Conservation (phyloP, 2,329 filamentous ascomycete species). For the Paecilomyces dactylethromorphus region DNA sequence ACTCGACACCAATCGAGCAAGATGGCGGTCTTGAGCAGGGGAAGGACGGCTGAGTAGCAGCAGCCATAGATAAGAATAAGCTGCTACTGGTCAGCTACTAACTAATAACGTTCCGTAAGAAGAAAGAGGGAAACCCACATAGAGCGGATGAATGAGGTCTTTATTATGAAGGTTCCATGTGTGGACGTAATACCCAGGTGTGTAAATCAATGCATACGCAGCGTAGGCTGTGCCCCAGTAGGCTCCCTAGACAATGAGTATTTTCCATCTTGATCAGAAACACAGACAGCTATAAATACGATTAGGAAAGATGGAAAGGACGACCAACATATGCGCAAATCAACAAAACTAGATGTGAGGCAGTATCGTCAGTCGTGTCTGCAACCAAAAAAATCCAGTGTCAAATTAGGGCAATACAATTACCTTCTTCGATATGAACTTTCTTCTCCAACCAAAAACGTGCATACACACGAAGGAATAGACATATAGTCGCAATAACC, state of each 20-base stretch:
- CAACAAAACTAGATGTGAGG: neutral
- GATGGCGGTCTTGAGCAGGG: neutral
- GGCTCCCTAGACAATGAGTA: slow-evolving; percentile 8
- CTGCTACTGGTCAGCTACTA: neutral
- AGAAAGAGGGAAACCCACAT: neutral
- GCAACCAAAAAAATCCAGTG: neutral
- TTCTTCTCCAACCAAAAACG: neutral
- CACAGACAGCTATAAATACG: neutral
- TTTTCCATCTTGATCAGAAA: neutral
- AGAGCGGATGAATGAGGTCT: neutral
- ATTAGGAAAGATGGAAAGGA: neutral
- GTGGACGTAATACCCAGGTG: slow-evolving; percentile 14
- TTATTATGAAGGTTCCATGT: slow-evolving; percentile 12
- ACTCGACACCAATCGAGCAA: neutral
- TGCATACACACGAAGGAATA: neutral
- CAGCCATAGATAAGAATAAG: neutral
- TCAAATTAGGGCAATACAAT: neutral
- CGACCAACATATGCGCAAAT: neutral
- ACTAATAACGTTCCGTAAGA: neutral
- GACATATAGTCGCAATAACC: neutral
- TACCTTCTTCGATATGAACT: neutral
- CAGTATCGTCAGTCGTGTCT: neutral
- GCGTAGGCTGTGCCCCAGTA: slow-evolving; percentile 15
- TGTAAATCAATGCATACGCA: slow-evolving; percentile 9
- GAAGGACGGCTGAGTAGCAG: neutral